phyloP scores from a whole-genome alignment of 371 early-diverging fungal species.

The Mortierella sp. region DNA sequence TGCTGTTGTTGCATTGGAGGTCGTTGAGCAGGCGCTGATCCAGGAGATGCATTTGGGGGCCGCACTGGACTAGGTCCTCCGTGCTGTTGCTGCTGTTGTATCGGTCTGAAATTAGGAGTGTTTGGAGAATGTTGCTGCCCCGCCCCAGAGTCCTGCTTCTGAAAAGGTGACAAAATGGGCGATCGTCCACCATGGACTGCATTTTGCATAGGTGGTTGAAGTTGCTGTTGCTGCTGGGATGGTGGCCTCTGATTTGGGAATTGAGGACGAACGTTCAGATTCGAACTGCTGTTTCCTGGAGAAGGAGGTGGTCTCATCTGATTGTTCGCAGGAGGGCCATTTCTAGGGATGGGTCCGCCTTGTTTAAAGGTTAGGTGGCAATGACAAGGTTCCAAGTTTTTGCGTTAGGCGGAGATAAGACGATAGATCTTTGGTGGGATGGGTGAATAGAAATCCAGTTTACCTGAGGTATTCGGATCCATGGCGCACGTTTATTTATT shows the following conservation, averaged over 20 bases:
- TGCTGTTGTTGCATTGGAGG: slow-evolving; percentile 25
- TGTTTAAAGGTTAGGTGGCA: not conserved
- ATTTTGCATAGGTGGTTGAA: slow-evolving; percentile 22
- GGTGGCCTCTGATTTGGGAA: slow-evolving; percentile 37
- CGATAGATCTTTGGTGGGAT: not conserved
- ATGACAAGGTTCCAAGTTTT: not conserved
- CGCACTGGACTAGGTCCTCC: slow-evolving; percentile 15
- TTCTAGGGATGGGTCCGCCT: slow-evolving; percentile 28
- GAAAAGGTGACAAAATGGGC: slow-evolving; percentile 47
- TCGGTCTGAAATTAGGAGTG: slow-evolving; percentile 15
- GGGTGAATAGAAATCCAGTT: not conserved
- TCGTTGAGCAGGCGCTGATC: slow-evolving; percentile 3
- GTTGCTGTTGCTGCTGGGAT: slow-evolving; percentile 31
- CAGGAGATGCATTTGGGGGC: slow-evolving; percentile 11
- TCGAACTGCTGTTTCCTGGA: slow-evolving; percentile 30
- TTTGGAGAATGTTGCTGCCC: slow-evolving; percentile 19
- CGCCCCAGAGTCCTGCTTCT: slow-evolving; percentile 29
- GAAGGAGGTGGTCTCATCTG: slow-evolving; percentile 43
- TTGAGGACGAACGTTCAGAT: slow-evolving; percentile 33
- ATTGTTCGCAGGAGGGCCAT: slow-evolving; percentile 32
- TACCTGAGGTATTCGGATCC: slow-evolving; percentile 22
- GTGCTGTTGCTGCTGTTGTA: slow-evolving; percentile 25
- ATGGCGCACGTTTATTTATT: slow-evolving; percentile 15
- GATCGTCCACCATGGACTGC: slow-evolving; percentile 27
- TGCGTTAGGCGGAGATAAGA: not conserved